Evolutionary conservation across 345 rosid genomes (phyloP).

Genomic region (Murraya paniculata): DNA sequence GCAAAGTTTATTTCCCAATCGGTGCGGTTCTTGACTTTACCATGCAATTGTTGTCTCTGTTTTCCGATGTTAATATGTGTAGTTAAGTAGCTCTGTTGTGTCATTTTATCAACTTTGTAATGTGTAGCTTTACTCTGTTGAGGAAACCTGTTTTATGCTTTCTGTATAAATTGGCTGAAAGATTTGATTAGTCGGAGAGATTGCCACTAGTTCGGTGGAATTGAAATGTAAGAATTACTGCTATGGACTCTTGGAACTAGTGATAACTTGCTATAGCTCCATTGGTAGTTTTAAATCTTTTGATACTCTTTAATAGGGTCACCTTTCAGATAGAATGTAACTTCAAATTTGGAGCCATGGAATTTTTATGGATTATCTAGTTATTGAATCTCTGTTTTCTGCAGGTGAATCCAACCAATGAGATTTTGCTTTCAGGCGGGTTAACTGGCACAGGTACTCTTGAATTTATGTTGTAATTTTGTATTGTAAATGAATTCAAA

Average conservation of each 20-base stretch:
- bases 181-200: background rate
- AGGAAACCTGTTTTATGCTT: background rate
- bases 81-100: background rate
- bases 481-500: background rate
- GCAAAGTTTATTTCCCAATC: too few relatives aligned
- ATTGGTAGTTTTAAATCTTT: background rate
- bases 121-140: background rate
- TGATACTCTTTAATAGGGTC: background rate
- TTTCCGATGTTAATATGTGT: background rate
- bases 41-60: background rate
- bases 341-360: background rate
- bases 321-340: background rate
- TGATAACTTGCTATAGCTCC: background rate
- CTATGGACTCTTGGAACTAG: background rate
- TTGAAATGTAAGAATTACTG: background rate
- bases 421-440: constrained; percentile 74
- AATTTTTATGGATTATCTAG: background rate
- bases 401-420: constrained; percentile 79
- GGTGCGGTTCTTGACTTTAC: background rate
- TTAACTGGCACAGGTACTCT: constrained; percentile 74
- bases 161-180: too few relatives aligned
- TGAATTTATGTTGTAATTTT: background rate
- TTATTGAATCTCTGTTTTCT: background rate
- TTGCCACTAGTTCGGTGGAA: background rate
- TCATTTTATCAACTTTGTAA: background rate